phyloP scores from a whole-genome alignment of 169 alveolate species.

The Cryptosporidium parvum region DNA sequence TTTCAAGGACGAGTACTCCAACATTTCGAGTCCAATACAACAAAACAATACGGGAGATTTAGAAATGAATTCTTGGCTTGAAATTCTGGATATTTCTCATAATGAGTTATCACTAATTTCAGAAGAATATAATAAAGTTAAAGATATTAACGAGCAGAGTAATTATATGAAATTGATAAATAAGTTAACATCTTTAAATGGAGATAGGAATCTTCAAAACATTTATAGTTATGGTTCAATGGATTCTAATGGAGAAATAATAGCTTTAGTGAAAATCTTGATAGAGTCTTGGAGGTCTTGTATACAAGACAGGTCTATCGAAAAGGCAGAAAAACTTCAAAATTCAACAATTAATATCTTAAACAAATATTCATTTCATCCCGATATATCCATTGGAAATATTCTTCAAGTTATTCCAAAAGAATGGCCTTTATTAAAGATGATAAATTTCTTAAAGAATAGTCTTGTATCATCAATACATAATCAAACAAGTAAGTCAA shows the following conservation, averaged over 20 bases:
- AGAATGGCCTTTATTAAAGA: slow-evolving; percentile 58
- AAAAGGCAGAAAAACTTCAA: slow-evolving; percentile 13
- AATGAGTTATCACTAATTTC: slow-evolving; percentile 56
- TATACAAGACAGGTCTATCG: background rate
- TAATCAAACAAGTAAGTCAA: slow-evolving; percentile 25
- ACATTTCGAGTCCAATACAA: background rate
- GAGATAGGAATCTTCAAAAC: background rate
- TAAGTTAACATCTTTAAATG: background rate
- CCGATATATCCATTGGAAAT: slow-evolving; percentile 26
- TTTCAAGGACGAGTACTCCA: slow-evolving; percentile 7
- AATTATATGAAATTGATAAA: background rate
- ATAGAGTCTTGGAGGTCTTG: slow-evolving; percentile 32
- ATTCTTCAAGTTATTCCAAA: slow-evolving; percentile 46
- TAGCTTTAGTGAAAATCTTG: slow-evolving; percentile 13
- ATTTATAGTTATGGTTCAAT: background rate
- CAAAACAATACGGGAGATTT: background rate
- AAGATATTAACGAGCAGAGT: background rate
- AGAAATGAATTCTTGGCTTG: slow-evolving; percentile 44
- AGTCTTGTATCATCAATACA: slow-evolving; percentile 40
- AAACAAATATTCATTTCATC: slow-evolving; percentile 34
- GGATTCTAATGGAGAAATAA: slow-evolving; percentile 20
- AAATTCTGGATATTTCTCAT: slow-evolving; percentile 38
- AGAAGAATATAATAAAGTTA: slow-evolving; percentile 1
- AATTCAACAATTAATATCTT: slow-evolving; percentile 30
- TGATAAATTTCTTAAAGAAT: slow-evolving; percentile 35